Conservation (phyloP, 2,329 filamentous ascomycete genomes). For the Scedosporium aurantiacum region DNA sequence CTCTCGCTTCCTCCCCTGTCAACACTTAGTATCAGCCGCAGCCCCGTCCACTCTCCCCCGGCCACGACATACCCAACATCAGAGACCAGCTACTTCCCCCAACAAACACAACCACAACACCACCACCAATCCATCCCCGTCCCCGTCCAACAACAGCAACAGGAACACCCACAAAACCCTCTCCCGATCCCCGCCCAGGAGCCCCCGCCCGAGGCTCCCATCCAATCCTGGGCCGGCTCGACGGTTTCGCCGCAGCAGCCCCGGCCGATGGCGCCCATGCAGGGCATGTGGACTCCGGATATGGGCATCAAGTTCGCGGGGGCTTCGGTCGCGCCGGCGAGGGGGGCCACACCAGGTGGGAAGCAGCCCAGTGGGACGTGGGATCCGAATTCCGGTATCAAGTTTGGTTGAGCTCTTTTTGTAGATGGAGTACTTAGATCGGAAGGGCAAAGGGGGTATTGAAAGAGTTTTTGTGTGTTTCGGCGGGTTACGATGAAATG, state of each 20-base stretch:
- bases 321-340: background rate
- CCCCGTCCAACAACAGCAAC: constrained; percentile 14
- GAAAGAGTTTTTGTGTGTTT: too few species aligned
- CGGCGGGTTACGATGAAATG: too few species aligned
- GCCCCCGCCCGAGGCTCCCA: constrained; percentile 22
- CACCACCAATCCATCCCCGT: too few species aligned
- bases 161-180: constrained; percentile 9
- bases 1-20: constrained; percentile 40
- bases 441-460: too few species aligned
- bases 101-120: constrained; percentile 10
- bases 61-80: constrained; percentile 3
- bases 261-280: constrained; percentile 30
- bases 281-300: constrained; percentile 63
- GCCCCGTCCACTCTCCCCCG: constrained; percentile 16
- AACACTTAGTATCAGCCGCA: constrained; percentile 27
- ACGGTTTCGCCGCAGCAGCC: constrained; percentile 46
- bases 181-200: constrained; percentile 26
- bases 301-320: constrained; percentile 69
- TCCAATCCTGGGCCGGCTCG: constrained; percentile 46
- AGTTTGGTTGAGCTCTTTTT: constrained; percentile 1
- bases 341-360: background rate
- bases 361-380: background rate
- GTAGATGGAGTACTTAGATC: too few species aligned
- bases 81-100: constrained; percentile 12
- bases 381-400: constrained; percentile 6